These are phyloP conservation scores for Ustilago bromivora DNA, from an alignment of 1,284 basidiomycete genomes.

Conservation along the genomic window DNA sequence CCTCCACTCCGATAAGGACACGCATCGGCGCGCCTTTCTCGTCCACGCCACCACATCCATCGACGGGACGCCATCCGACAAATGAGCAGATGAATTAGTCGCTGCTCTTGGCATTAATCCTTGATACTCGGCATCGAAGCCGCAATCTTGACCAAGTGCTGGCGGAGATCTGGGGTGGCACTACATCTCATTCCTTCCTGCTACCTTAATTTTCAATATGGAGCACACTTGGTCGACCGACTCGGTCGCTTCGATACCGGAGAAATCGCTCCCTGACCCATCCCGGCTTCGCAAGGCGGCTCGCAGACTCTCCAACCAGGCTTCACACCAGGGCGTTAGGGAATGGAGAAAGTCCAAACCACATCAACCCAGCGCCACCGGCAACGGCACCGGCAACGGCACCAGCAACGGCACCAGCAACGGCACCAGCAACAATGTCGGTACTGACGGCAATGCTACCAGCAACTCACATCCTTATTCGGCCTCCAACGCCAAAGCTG, in stretches of 20 bases:
- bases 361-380: conserved; percentile 16
- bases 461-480: conserved; percentile 10
- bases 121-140: not conserved
- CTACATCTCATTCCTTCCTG: not conserved
- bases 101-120: not conserved
- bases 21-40: not conserved
- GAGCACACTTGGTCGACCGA: conserved; percentile 54
- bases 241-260: conserved; percentile 40
- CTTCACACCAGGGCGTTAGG: conserved; percentile 28
- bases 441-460: conserved; percentile 1
- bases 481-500: conserved; percentile 29
- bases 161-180: not conserved
- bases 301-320: conserved; percentile 50
- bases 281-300: conserved; percentile 40
- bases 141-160: not conserved
- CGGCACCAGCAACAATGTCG: not conserved
- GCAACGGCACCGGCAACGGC: not conserved
- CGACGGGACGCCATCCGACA: not conserved
- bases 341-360: conserved; percentile 46
- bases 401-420: not conserved
- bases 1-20: not conserved
- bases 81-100: not conserved
- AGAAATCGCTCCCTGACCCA: conserved; percentile 38
- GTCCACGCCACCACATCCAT: not conserved
- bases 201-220: conserved; percentile 13